Percentiles rank a stretch among this genome's conserved stretches.
Conservation (phyloP, 176 grass and related monocot genomes). For the Oryza rufipogon region DNA sequence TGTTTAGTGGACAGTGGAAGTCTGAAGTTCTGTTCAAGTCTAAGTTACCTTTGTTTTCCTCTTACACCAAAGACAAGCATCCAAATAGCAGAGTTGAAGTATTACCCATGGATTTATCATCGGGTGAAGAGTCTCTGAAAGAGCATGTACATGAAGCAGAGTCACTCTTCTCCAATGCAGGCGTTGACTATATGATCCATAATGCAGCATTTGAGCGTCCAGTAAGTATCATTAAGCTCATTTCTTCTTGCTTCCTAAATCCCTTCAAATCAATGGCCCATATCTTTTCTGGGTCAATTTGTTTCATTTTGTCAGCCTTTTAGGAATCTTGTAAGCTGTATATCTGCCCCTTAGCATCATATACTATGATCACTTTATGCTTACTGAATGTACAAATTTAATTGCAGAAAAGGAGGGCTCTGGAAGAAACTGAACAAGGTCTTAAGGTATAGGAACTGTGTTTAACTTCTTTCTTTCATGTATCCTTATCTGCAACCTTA, state of each 20-base stretch:
- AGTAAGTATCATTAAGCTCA: slow-evolving; percentile 48
- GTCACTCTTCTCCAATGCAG: slow-evolving; percentile 81
- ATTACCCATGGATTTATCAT: slow-evolving; percentile 93
- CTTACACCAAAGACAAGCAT: slow-evolving; percentile 60
- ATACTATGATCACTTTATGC: not conserved
- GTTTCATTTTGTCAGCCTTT: slow-evolving; percentile 12
- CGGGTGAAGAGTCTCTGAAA: slow-evolving; percentile 71
- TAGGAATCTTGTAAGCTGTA: not conserved
- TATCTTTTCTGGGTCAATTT: not conserved
- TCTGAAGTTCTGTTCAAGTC: slow-evolving; percentile 7
- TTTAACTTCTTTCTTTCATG: slow-evolving; percentile 30
- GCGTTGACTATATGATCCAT: slow-evolving; percentile 90
- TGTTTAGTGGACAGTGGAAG: not conserved
- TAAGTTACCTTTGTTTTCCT: not conserved
- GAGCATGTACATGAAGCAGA: slow-evolving; percentile 71
- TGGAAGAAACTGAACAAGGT: slow-evolving; percentile 91
- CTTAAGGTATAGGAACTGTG: slow-evolving; percentile 54
- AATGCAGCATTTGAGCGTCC: slow-evolving; percentile 93
- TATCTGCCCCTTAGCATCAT: not conserved
- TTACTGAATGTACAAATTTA: slow-evolving; percentile 38
- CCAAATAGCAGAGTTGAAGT: slow-evolving; percentile 73
- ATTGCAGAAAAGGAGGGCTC: slow-evolving; percentile 72
- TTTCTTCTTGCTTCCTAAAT: not conserved
- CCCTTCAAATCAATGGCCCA: not conserved
- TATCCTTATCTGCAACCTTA: slow-evolving; percentile 29